phyloP scores from a whole-genome alignment of 305 asterid genomes.

The Rubia tinctorum region DNA sequence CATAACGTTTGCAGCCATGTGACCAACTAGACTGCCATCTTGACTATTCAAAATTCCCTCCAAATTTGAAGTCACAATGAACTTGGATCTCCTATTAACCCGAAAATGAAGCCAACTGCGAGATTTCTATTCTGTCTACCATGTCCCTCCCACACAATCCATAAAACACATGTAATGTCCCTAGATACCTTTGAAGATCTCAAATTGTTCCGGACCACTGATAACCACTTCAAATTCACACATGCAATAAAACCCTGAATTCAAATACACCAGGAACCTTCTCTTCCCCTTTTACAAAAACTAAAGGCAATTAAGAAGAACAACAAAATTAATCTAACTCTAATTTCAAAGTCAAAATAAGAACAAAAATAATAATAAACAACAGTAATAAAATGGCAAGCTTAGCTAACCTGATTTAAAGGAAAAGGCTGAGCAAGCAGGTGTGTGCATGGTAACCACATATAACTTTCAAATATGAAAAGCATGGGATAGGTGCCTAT shows the following conservation, averaged over 20 bases:
- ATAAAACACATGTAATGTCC: neutral
- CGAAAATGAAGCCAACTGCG: slow-evolving; percentile 68
- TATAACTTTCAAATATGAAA: too few species aligned
- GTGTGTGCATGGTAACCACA: too few species aligned
- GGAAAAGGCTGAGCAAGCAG: too few species aligned
- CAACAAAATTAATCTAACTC: too few species aligned
- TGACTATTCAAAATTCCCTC: slow-evolving; percentile 42
- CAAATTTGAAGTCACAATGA: slow-evolving; percentile 59
- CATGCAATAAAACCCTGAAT: slow-evolving; percentile 70
- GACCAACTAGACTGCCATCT: slow-evolving; percentile 70
- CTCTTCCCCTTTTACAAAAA: neutral
- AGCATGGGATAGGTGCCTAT: too few species aligned
- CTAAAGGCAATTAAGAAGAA: neutral
- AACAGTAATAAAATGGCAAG: too few species aligned
- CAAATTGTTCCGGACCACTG: slow-evolving; percentile 85
- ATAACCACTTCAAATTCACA: slow-evolving; percentile 88
- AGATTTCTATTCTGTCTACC: slow-evolving; percentile 91
- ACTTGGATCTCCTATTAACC: slow-evolving; percentile 74
- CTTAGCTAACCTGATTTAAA: neutral
- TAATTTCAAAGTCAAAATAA: too few species aligned
- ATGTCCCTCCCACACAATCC: slow-evolving; percentile 66
- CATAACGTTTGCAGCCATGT: slow-evolving; percentile 60
- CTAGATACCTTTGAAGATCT: slow-evolving; percentile 91
- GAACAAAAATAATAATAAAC: too few species aligned
- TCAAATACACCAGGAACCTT: slow-evolving; percentile 3